A percentile compares a stretch with the other conserved stretches of the same genome.
Evolutionary conservation across 805 yeast genomes (phyloP).

Genomic region (Yarrowia sp.): DNA sequence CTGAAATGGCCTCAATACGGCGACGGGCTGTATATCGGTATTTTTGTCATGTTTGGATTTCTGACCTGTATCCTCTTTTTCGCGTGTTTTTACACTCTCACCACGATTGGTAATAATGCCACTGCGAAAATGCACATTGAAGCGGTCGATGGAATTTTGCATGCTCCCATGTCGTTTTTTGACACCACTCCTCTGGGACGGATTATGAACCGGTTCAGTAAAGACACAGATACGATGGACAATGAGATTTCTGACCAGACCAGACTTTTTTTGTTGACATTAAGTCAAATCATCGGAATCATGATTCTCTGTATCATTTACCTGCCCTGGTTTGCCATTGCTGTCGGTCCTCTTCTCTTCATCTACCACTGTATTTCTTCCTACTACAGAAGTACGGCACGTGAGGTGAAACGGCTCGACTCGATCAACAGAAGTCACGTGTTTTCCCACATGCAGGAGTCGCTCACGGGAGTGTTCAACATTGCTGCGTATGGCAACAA

Average conservation of each 20-base stretch:
- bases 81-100: constrained; percentile 51
- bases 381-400: constrained; percentile 69
- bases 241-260: constrained; percentile 67
- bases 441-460: constrained; percentile 72
- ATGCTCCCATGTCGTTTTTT: constrained; percentile 76
- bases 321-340: constrained; percentile 71
- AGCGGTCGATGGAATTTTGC: constrained; percentile 63
- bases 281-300: constrained; percentile 62
- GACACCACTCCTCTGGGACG: constrained; percentile 85
- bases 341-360: constrained; percentile 60
- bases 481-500: constrained; percentile 63
- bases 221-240: constrained; percentile 78
- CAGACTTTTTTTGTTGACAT: constrained; percentile 61
- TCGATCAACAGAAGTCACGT: constrained; percentile 72
- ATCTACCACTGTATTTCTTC: constrained; percentile 56
- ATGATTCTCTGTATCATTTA: constrained; percentile 65
- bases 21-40: constrained; percentile 65
- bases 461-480: constrained; percentile 67
- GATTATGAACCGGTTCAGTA: constrained; percentile 77
- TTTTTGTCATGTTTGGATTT: constrained; percentile 58
- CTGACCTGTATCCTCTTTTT: constrained; percentile 57
- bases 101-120: constrained; percentile 58
- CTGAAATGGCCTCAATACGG: constrained; percentile 54
- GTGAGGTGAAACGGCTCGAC: constrained; percentile 77
- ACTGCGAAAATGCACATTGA: constrained; percentile 61